These are phyloP conservation scores for Gloeostereum incarnatum DNA, from an alignment of 768 basidiomycete genomes.

Conservation along the genomic window DNA sequence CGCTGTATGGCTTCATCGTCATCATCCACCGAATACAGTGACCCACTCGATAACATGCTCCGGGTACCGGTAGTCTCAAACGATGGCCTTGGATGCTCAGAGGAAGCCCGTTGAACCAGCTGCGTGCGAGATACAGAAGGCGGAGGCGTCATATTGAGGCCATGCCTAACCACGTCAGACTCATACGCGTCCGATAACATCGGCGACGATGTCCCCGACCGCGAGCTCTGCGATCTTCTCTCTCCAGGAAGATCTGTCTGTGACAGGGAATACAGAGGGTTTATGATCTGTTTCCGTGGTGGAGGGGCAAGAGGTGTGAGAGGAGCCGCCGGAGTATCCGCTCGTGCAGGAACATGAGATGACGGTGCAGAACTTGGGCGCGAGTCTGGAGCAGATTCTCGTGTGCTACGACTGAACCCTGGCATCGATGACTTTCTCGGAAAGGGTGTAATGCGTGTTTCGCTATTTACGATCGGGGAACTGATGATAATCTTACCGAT, in stretches of 20 bases:
- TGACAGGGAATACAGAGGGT: slow-evolving; percentile 44
- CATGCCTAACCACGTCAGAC: slow-evolving; percentile 15
- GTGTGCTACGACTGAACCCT: no score
- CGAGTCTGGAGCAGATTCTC: no score
- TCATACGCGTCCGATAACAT: slow-evolving; percentile 36
- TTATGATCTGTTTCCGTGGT: slow-evolving; percentile 43
- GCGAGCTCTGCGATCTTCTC: slow-evolving; percentile 17
- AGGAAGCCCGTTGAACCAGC: no score
- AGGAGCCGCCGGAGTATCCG: slow-evolving; percentile 54
- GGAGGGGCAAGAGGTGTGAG: slow-evolving; percentile 59
- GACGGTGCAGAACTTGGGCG: slow-evolving; percentile 22
- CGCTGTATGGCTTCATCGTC: slow-evolving; percentile 24
- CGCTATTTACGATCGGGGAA: slow-evolving; percentile 16
- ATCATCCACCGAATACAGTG: slow-evolving; percentile 34
- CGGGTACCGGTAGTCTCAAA: no score
- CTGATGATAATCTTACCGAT: slow-evolving; percentile 29
- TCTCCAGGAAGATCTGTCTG: slow-evolving; percentile 35
- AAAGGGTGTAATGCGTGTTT: slow-evolving; percentile 11
- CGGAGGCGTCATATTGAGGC: slow-evolving; percentile 32
- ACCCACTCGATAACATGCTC: no score
- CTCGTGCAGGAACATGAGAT: slow-evolving; percentile 43
- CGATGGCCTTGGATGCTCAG: slow-evolving; percentile 10
- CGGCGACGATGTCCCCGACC: slow-evolving; percentile 47
- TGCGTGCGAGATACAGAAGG: no score
- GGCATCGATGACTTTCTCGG: slow-evolving; percentile 11